Evolutionary conservation across 2,329 filamentous ascomycete species (phyloP).

Genomic region (Lachnellula occidentalis): DNA sequence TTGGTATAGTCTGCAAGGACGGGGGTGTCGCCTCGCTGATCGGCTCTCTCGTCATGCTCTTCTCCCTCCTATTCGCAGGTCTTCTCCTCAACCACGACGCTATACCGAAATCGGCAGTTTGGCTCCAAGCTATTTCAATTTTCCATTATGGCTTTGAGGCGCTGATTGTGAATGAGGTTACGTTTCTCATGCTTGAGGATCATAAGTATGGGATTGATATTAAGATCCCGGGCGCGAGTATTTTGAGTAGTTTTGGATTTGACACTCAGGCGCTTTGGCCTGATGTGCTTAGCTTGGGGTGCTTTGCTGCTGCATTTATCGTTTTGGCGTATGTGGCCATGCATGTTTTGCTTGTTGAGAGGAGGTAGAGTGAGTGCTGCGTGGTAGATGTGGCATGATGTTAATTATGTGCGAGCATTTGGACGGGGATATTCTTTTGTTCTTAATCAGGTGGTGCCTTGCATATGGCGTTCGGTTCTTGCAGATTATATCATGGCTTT

Average conservation of each 20-base stretch:
- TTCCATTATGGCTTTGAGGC: conserved; percentile 98
- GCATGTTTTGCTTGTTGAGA: conserved; percentile 91
- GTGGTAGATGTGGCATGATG: no score
- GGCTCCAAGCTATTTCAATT: conserved; percentile 90
- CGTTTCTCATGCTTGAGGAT: conserved; percentile 81
- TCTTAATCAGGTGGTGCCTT: no score
- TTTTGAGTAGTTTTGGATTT: conserved; percentile 92
- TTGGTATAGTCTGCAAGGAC: conserved; percentile 92
- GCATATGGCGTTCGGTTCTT: no score
- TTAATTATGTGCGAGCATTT: no score
- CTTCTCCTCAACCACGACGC: conserved; percentile 91
- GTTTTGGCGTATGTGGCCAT: conserved; percentile 85
- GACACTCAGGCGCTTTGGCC: conserved; percentile 79
- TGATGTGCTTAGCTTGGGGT: conserved; percentile 73
- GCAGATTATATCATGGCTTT: no score
- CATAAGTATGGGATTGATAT: conserved; percentile 96
- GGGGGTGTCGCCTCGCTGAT: conserved; percentile 87
- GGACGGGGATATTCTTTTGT: no score
- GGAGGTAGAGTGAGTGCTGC: conserved; percentile 44
- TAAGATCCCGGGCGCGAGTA: conserved; percentile 88
- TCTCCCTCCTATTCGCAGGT: conserved; percentile 90
- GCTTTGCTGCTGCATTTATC: conserved; percentile 80
- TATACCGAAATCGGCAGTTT: conserved; percentile 77
- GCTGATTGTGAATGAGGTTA: conserved; percentile 94
- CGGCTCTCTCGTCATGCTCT: conserved; percentile 93